Base-by-base conservation (phyloP, 2,329 filamentous ascomycete genomes). In the Colletotrichum falcatum region DNA sequence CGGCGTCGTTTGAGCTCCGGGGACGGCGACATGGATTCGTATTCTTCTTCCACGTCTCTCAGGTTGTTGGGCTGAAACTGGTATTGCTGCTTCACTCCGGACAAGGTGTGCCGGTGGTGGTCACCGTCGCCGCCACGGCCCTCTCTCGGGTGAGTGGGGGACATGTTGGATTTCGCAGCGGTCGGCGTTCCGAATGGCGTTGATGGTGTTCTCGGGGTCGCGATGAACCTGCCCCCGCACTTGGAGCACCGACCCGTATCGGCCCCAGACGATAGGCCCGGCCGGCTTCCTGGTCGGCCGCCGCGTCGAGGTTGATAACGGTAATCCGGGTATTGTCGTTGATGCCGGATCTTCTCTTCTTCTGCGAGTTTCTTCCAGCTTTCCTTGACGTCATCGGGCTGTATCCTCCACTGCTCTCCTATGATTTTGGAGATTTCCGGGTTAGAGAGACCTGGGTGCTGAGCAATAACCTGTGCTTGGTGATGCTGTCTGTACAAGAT, bases 381-480 rank as follows among this genome's bases (percentile, higher is more conserved):
- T 73, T 90, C 89, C 82, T 97, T 97, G 67, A 91, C 87, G 63
- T 92, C 89, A 30, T 91, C 87, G 5, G 90, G 83, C 77, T 97
- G 91, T 66, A 90, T 88, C 77, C 92, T 90, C 96, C 96, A 99
- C 88, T 95, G 92, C 79, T 94, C 90, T 62, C 95, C 95, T 75
- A 98, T 97, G 76, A 98, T 97, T 82, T 98, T 98, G 74, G 95
- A 98, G 76, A 98, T 97, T 62, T 98, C 94, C 3, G 95, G 95
- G 81, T 98, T 98, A 55, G 95, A 91, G 74, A 98, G 89, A 54
- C 94, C 93, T n/a, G 95, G 95, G 77, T 98, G 89, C 75, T 93
- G 88, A 64, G 90, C 87, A 46, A 95, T 92, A 61, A 98, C 94
- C 59, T 89, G 86, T 23, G 92, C 90, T 81, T 98, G 95, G 77